These are phyloP conservation scores for Nemania diffusa DNA, from an alignment of 2,329 filamentous ascomycete genomes.

Conservation along the genomic window DNA sequence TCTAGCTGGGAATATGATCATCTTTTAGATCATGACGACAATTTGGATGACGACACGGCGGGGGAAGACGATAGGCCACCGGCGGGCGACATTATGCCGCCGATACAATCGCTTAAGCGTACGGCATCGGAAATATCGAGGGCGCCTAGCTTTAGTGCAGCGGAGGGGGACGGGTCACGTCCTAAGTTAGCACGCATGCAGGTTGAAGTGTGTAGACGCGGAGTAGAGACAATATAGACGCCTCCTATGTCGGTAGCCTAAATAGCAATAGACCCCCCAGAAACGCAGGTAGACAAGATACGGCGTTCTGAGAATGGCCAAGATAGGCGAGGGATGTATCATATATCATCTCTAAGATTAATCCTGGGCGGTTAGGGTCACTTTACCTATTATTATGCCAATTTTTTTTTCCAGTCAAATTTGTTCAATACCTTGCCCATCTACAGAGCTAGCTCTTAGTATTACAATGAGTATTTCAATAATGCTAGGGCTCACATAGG, in stretches of 20 bases:
- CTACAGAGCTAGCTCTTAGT: background rate
- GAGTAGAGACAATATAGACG: constrained; percentile 54
- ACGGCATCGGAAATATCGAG: constrained; percentile 64
- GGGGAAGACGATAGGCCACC: constrained; percentile 55
- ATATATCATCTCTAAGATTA: constrained; percentile 13
- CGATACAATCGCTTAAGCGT: constrained; percentile 59
- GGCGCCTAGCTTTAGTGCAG: constrained; percentile 55
- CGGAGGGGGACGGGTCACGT: constrained; percentile 50
- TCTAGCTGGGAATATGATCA: constrained; percentile 64
- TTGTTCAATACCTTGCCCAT: background rate
- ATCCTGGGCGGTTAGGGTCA: constrained; percentile 4
- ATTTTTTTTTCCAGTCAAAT: too few relatives aligned
- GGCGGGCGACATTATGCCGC: constrained; percentile 59
- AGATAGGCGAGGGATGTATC: constrained; percentile 19
- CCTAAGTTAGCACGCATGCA: constrained; percentile 55
- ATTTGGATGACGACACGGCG: constrained; percentile 50
- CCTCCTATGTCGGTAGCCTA: constrained; percentile 6
- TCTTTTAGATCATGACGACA: constrained; percentile 58
- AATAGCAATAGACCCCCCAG: constrained; percentile 26
- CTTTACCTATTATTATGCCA: constrained; percentile 5
- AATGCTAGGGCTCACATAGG: background rate
- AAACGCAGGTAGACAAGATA: constrained; percentile 28
- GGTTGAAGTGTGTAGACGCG: constrained; percentile 53
- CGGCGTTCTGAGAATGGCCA: constrained; percentile 20
- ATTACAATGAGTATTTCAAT: background rate